A percentile compares a stretch with the other conserved stretches of the same genome.
Evolutionary conservation across 768 basidiomycete species (phyloP).

Genomic region (Lactarius vividus): DNA sequence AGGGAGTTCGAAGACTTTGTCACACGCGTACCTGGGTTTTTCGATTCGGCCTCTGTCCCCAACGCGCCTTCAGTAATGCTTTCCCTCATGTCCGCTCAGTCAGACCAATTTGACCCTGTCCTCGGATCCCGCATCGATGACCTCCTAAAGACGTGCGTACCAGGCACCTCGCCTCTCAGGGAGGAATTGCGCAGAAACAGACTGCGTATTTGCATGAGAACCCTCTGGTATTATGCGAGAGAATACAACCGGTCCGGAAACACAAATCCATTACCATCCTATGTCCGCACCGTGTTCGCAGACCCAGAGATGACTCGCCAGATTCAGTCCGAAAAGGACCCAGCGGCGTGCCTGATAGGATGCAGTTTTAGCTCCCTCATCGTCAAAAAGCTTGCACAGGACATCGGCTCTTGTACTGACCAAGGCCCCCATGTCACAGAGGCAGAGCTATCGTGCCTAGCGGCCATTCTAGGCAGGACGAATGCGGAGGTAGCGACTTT

Average conservation of each 20-base stretch:
- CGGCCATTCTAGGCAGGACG: too few species aligned
- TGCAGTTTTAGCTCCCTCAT: background rate
- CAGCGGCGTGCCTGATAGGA: background rate
- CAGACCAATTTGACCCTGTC: constrained; percentile 1
- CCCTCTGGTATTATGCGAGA: constrained; percentile 11
- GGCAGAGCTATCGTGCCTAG: too few species aligned
- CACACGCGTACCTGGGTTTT: constrained; percentile 7
- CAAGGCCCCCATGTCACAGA: too few species aligned
- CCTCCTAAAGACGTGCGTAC: constrained; percentile 12
- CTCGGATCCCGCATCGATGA: constrained; percentile 9
- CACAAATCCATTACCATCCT: background rate
- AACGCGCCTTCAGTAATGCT: constrained; percentile 7
- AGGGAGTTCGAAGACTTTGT: constrained; percentile 11
- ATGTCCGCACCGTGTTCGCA: background rate
- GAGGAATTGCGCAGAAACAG: constrained; percentile 3
- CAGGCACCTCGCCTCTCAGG: background rate
- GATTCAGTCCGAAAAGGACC: background rate
- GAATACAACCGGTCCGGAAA: background rate
- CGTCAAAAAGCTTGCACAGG: constrained; percentile 1
- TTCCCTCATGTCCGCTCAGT: background rate
- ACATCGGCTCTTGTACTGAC: background rate
- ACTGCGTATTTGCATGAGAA: constrained; percentile 6
- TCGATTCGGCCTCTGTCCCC: background rate
- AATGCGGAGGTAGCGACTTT: too few species aligned
- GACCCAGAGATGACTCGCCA: background rate